These are phyloP conservation scores for Dothistroma septosporum DNA, from an alignment of 2,329 filamentous ascomycete genomes.

Conservation along the genomic window DNA sequence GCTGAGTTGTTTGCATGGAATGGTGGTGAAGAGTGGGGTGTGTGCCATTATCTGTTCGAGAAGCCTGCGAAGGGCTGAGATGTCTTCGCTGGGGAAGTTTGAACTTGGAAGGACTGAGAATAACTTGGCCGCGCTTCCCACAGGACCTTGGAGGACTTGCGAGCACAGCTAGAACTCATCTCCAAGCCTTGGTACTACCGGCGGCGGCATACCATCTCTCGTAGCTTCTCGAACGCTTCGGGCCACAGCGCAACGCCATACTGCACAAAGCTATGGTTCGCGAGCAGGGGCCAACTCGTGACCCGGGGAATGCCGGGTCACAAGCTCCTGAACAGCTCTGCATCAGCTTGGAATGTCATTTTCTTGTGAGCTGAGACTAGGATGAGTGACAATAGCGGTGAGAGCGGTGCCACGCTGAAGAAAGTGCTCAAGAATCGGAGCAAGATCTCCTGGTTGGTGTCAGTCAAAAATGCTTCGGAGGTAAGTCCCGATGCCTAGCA, in stretches of 20 bases:
- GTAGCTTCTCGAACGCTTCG: neutral
- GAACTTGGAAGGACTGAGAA: neutral
- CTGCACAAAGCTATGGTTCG: neutral
- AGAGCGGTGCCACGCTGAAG: slow-evolving; percentile 7
- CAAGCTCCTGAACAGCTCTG: slow-evolving; percentile 1
- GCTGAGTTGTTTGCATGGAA: slow-evolving; percentile 64
- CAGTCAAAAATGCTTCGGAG: neutral
- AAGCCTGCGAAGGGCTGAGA: slow-evolving; percentile 39
- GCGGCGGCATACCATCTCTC: neutral
- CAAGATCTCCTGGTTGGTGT: slow-evolving; percentile 7
- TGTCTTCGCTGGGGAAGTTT: neutral
- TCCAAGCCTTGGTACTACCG: neutral
- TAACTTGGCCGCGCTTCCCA: neutral
- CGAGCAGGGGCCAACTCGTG: neutral
- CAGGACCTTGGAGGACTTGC: neutral
- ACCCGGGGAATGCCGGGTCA: slow-evolving; percentile 11
- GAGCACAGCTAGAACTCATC: neutral
- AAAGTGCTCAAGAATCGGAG: neutral
- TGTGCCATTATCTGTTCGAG: slow-evolving; percentile 63
- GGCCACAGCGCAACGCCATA: neutral
- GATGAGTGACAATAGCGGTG: slow-evolving; percentile 11
- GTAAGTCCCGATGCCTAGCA: neutral
- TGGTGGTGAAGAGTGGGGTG: slow-evolving; percentile 64
- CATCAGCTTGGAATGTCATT: slow-evolving; percentile 12
- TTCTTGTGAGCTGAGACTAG: slow-evolving; percentile 19